Evolutionary conservation across 352 stramenopile genomes (phyloP).

Genomic region (Phytophthora cajani): DNA sequence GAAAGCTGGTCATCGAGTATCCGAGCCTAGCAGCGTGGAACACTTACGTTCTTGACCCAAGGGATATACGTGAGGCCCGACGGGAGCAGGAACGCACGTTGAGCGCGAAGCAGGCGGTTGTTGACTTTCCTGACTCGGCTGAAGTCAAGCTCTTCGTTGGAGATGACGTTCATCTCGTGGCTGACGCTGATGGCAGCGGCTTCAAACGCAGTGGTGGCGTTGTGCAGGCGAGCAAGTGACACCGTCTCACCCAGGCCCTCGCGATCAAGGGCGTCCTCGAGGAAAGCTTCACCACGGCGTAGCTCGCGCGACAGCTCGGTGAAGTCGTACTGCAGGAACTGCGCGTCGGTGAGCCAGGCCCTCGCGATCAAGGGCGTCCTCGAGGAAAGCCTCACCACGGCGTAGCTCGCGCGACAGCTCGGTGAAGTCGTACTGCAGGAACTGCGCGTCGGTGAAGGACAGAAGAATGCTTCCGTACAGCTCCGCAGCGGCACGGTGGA

Average conservation of each 20-base stretch:
- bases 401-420: conserved; percentile 78
- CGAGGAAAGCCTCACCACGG: conserved; percentile 63
- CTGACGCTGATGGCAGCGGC: conserved; percentile 53
- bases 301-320: conserved; percentile 77
- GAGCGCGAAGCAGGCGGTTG: conserved; percentile 82
- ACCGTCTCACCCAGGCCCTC: conserved; percentile 40
- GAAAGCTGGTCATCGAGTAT: background rate
- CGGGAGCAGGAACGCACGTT: conserved; percentile 81
- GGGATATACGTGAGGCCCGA: conserved; percentile 71
- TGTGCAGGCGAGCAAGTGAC: conserved; percentile 56
- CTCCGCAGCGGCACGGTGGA: conserved; percentile 77
- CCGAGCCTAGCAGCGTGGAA: background rate
- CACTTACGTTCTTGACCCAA: conserved; percentile 85
- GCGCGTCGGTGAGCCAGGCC: conserved; percentile 59
- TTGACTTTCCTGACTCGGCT: conserved; percentile 87
- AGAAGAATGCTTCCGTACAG: conserved; percentile 83
- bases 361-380: conserved; percentile 47
- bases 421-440: conserved; percentile 87
- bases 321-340: conserved; percentile 90
- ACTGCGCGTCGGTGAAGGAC: conserved; percentile 82
- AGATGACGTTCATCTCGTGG: conserved; percentile 69
- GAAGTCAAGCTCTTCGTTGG: conserved; percentile 69
- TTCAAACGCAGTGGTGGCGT: conserved; percentile 72
- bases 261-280: conserved; percentile 52
- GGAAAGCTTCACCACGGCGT: conserved; percentile 62